Percentiles rank a stretch among this genome's conserved stretches.
Evolutionary conservation across 2,329 filamentous ascomycete genomes (phyloP).

Genomic region (Curvularia hawaiiensis): DNA sequence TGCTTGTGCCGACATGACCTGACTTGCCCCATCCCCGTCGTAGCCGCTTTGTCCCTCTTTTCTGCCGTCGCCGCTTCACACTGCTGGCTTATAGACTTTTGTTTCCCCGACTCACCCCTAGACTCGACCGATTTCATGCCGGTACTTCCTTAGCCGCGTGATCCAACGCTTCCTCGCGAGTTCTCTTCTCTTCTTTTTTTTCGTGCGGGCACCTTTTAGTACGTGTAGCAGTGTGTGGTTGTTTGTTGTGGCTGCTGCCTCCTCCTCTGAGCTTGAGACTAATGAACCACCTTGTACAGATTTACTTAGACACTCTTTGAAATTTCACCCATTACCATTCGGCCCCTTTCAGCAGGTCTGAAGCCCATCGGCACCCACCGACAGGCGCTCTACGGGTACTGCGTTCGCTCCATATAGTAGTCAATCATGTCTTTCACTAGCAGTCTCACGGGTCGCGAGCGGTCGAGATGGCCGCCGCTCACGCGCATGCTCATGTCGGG

Average conservation of each 20-base stretch:
- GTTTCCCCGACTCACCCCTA: conserved; percentile 40
- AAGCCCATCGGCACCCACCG: conserved; percentile 39
- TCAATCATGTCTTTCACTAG: conserved; percentile 38
- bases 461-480: conserved; percentile 81
- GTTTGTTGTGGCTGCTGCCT: conserved; percentile 3
- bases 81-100: conserved; percentile 46
- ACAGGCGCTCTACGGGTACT: conserved; percentile 20
- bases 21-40: conserved; percentile 20
- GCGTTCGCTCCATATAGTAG: conserved; percentile 18
- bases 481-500: conserved; percentile 83
- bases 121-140: conserved; percentile 45
- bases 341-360: conserved; percentile 50
- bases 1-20: conserved; percentile 36
- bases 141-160: conserved; percentile 47
- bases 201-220: conserved; percentile 47
- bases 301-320: conserved; percentile 40
- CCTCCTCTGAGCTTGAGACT: conserved; percentile 17
- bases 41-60: conserved; percentile 14
- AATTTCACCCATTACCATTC: conserved; percentile 20
- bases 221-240: conserved; percentile 18
- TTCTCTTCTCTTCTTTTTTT: conserved; percentile 43
- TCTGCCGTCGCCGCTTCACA: conserved; percentile 15
- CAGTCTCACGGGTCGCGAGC: conserved; percentile 58
- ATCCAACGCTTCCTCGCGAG: conserved; percentile 30
- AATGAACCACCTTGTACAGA: conserved; percentile 29